Evolutionary conservation across 352 stramenopile genomes (phyloP).

Genomic region (Globisporangium orthogonon): DNA sequence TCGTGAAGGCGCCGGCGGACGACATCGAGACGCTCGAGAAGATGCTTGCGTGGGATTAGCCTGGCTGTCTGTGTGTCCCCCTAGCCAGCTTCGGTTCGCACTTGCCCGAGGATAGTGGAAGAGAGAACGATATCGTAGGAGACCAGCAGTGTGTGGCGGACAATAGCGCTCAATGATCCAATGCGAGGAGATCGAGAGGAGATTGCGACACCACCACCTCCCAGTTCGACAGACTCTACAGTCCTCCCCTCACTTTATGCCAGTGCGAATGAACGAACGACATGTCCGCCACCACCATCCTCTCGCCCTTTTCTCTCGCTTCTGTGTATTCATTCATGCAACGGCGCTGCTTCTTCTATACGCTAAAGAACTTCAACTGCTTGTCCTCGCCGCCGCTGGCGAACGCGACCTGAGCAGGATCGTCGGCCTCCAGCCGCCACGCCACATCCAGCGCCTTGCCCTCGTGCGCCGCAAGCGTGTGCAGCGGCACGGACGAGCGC

Average conservation of each 20-base stretch:
- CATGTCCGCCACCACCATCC: not conserved
- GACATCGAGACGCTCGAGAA: constrained; percentile 86
- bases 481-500: constrained; percentile 65
- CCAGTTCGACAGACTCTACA: too few species aligned
- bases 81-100: not conserved
- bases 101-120: not conserved
- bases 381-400: constrained; percentile 81
- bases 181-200: not conserved
- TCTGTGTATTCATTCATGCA: not conserved
- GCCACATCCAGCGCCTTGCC: constrained; percentile 65
- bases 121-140: not conserved
- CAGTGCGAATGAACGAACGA: not conserved
- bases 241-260: too few species aligned
- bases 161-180: not conserved
- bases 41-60: constrained; percentile 72
- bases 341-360: constrained; percentile 31
- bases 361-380: constrained; percentile 82
- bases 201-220: not conserved
- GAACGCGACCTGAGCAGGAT: constrained; percentile 29
- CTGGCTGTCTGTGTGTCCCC: too few species aligned
- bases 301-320: not conserved
- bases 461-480: constrained; percentile 69
- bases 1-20: constrained; percentile 65
- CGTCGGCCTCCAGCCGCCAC: constrained; percentile 37
- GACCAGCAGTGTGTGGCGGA: not conserved